phyloP scores from a whole-genome alignment of 176 grass and related monocot species.

The Ampelocalamus luodianensis region DNA sequence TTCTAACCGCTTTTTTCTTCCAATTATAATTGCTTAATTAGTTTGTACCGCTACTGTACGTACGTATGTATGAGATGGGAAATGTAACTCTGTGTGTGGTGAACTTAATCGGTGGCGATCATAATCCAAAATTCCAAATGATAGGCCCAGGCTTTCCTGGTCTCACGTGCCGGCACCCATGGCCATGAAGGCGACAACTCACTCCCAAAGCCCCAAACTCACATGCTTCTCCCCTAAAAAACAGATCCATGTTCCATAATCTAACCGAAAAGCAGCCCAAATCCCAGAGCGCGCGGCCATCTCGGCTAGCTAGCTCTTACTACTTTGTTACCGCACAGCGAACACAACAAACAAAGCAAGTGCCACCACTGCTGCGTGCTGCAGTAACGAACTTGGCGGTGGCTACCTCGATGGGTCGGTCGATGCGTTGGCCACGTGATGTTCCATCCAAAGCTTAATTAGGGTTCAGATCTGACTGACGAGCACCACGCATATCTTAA shows the following conservation, averaged over 20 bases:
- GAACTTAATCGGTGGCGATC: neutral
- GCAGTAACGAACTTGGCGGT: constrained; percentile 9
- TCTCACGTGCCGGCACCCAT: constrained; percentile 48
- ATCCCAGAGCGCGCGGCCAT: neutral
- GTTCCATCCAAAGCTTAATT: neutral
- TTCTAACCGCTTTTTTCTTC: no score
- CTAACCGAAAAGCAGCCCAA: constrained; percentile 22
- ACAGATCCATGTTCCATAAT: constrained; percentile 51
- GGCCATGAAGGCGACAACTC: constrained; percentile 53
- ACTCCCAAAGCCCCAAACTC: constrained; percentile 41
- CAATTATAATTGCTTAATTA: neutral
- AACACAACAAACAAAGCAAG: constrained; percentile 31
- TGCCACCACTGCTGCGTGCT: neutral
- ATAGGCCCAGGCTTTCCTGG: neutral
- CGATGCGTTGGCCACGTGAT: constrained; percentile 62
- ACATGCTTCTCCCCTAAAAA: constrained; percentile 48
- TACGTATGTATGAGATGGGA: neutral
- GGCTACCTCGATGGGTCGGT: neutral
- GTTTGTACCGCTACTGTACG: neutral
- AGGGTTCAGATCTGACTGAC: constrained; percentile 41
- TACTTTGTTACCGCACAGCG: neutral
- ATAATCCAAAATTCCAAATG: neutral
- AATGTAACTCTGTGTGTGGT: neutral
- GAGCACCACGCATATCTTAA: neutral
- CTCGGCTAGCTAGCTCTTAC: neutral